These are phyloP conservation scores for Euphorbia lathyris DNA, from an alignment of 345 rosid genomes.

Conservation along the genomic window DNA sequence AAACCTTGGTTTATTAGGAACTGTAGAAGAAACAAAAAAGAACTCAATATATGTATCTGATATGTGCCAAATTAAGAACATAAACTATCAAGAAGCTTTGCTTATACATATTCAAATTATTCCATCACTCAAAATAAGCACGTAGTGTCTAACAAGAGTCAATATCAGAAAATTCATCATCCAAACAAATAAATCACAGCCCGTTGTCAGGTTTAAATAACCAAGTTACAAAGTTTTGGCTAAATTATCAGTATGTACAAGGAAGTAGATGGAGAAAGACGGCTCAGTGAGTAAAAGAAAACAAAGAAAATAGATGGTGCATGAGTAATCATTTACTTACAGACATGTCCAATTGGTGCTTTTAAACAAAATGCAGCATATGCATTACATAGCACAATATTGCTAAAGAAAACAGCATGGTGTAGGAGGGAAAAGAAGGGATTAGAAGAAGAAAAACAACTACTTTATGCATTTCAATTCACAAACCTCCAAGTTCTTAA, in stretches of 20 bases:
- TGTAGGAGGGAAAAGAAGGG: background rate
- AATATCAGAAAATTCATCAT: background rate
- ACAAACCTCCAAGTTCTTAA: constrained; percentile 28
- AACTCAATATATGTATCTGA: background rate
- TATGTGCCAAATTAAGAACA: background rate
- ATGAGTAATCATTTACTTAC: background rate
- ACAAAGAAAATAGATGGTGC: background rate
- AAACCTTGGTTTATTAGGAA: constrained; percentile 31
- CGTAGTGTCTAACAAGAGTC: background rate
- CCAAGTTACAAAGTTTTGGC: background rate
- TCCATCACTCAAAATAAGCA: background rate
- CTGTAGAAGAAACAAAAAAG: constrained; percentile 4
- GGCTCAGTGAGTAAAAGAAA: background rate
- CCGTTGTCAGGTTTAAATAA: background rate
- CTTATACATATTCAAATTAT: background rate
- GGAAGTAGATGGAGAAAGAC: background rate
- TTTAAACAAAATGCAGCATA: background rate
- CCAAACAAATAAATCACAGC: background rate
- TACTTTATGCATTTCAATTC: background rate
- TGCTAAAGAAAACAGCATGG: background rate
- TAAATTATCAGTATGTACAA: background rate
- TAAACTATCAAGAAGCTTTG: background rate
- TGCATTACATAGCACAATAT: background rate
- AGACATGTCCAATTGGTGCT: background rate
- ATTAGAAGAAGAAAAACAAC: background rate